A percentile compares a stretch with the other conserved stretches of the same genome.
phyloP scores from a whole-genome alignment of 2,329 filamentous ascomycete species.

The Alternaria conjuncta region DNA sequence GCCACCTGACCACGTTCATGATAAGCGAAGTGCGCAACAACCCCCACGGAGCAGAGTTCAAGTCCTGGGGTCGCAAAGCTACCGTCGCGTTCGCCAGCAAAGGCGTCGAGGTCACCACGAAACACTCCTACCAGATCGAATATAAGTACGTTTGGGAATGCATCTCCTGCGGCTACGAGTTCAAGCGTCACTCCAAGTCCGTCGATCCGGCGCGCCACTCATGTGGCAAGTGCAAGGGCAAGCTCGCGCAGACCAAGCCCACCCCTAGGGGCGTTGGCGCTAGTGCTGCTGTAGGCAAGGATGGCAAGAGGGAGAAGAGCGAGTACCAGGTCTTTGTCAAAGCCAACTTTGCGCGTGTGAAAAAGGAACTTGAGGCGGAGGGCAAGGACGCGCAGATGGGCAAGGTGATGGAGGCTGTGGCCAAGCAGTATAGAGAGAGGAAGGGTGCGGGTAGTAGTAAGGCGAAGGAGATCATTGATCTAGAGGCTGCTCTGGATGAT shows the following conservation, averaged over 20 bases:
- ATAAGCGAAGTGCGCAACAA: slow-evolving; percentile 75
- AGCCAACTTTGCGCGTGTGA: slow-evolving; percentile 66
- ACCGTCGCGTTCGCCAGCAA: slow-evolving; percentile 64
- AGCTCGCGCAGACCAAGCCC: slow-evolving; percentile 79
- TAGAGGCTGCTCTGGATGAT: slow-evolving; percentile 31
- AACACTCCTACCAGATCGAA: slow-evolving; percentile 86
- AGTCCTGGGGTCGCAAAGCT: slow-evolving; percentile 67
- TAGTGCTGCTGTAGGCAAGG: slow-evolving; percentile 7
- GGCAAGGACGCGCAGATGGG: slow-evolving; percentile 59
- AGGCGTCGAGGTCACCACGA: slow-evolving; percentile 82
- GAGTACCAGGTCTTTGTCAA: slow-evolving; percentile 69
- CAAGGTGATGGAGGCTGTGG: slow-evolving; percentile 72
- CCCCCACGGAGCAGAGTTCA: slow-evolving; percentile 86
- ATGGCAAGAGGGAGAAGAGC: slow-evolving; percentile 41
- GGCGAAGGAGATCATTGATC: slow-evolving; percentile 9
- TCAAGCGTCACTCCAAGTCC: slow-evolving; percentile 84
- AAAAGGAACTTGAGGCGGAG: slow-evolving; percentile 54
- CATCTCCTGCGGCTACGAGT: slow-evolving; percentile 70
- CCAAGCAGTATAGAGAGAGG: slow-evolving; percentile 64
- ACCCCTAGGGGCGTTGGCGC: slow-evolving; percentile 61
- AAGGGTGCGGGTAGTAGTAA: slow-evolving; percentile 38
- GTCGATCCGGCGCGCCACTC: slow-evolving; percentile 74
- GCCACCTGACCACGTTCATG: slow-evolving; percentile 93
- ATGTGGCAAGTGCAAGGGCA: slow-evolving; percentile 76
- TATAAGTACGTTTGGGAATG: slow-evolving; percentile 94